Evolutionary conservation across 495 filamentous ascomycete genomes (phyloP).

Genomic region (Symbiotaphrina buchneri): DNA sequence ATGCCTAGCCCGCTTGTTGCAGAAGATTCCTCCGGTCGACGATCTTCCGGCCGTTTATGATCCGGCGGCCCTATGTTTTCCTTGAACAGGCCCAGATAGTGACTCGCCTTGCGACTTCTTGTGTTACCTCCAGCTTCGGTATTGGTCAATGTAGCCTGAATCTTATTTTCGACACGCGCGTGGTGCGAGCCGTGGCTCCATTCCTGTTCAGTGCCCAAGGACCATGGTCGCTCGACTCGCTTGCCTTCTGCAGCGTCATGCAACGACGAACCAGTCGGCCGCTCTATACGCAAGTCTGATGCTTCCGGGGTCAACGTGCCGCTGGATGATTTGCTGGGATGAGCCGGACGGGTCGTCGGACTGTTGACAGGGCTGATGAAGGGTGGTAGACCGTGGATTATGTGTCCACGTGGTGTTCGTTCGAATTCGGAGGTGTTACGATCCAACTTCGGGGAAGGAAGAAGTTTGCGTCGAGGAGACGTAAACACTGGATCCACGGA

Average conservation of each 20-base stretch:
- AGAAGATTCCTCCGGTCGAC: too few relatives aligned
- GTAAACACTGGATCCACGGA: too few relatives aligned
- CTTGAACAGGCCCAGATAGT: slow-evolving; percentile 80
- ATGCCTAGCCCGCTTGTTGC: too few relatives aligned
- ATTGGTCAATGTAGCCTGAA: slow-evolving; percentile 57
- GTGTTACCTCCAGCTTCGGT: slow-evolving; percentile 48
- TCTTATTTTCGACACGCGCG: slow-evolving; percentile 51
- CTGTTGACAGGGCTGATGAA: slow-evolving; percentile 12
- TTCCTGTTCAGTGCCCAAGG: slow-evolving; percentile 5
- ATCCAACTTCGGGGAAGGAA: too few relatives aligned
- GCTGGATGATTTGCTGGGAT: slow-evolving; percentile 1
- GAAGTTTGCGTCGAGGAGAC: too few relatives aligned
- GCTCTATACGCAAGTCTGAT: too few relatives aligned
- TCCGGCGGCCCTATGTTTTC: slow-evolving; percentile 47
- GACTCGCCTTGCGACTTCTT: slow-evolving; percentile 83
- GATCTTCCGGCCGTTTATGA: slow-evolving; percentile 13
- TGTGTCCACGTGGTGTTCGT: slow-evolving; percentile 1
- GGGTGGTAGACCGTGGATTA: slow-evolving; percentile 6
- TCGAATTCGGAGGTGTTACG: too few relatives aligned
- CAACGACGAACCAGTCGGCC: too few relatives aligned
- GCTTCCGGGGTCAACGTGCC: too few relatives aligned
- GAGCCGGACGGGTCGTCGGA: slow-evolving; percentile 4
- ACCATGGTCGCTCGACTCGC: slow-evolving; percentile 4
- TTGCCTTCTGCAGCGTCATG: too few relatives aligned
- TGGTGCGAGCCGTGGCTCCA: slow-evolving; percentile 8